Conservation (phyloP, 805 yeast species). For the Cephaloascus fragrans region DNA sequence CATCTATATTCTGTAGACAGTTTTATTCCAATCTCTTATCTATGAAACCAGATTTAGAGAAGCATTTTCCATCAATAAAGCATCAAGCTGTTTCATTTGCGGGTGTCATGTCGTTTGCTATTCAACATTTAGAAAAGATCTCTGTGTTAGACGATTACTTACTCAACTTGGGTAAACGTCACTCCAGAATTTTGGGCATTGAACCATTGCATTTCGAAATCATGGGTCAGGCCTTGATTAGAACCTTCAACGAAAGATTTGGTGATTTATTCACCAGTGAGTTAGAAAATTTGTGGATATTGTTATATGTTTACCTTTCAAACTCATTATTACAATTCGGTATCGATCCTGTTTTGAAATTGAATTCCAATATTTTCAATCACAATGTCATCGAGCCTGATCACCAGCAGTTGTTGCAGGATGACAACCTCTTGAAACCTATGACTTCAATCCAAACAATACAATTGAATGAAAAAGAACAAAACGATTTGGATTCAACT, state of each 20-base stretch:
- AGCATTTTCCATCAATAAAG: slow-evolving; percentile 60
- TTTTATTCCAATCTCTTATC: slow-evolving; percentile 60
- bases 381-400: background rate
- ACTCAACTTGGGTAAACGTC: slow-evolving; percentile 59
- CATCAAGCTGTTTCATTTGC: slow-evolving; percentile 79
- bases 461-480: background rate
- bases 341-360: slow-evolving; percentile 30
- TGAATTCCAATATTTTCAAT: slow-evolving; percentile 11
- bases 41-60: slow-evolving; percentile 52
- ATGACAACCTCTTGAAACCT: too few species aligned
- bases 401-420: too few species aligned
- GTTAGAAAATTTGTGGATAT: slow-evolving; percentile 62
- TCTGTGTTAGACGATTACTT: slow-evolving; percentile 48
- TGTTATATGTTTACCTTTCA: slow-evolving; percentile 57
- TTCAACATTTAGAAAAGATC: slow-evolving; percentile 53
- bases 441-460: background rate
- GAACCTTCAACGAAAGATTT: slow-evolving; percentile 60
- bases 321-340: slow-evolving; percentile 58
- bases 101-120: slow-evolving; percentile 63
- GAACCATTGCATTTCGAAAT: slow-evolving; percentile 58
- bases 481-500: too few species aligned
- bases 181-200: slow-evolving; percentile 65
- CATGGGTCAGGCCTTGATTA: slow-evolving; percentile 65
- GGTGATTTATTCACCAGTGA: slow-evolving; percentile 42
- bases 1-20: slow-evolving; percentile 63